phyloP scores from a whole-genome alignment of 805 yeast genomes.

The Candida sanyiensis region DNA sequence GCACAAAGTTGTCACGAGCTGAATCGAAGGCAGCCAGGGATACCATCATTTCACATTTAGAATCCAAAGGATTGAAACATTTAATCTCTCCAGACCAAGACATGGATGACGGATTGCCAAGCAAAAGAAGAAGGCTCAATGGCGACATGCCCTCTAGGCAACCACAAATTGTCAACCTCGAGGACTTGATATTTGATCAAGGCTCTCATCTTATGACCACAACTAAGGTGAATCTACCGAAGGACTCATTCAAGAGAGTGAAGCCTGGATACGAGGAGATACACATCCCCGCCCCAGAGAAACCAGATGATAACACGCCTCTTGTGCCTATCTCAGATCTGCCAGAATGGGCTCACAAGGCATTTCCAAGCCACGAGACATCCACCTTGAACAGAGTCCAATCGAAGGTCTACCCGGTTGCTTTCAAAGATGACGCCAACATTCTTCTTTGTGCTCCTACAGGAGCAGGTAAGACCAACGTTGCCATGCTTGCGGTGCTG shows the following conservation, averaged over 20 bases:
- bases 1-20: constrained; percentile 39
- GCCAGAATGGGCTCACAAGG: constrained; percentile 79
- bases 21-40: constrained; percentile 32
- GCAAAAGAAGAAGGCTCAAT: constrained; percentile 25
- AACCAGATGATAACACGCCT: constrained; percentile 34
- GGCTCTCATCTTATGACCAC: constrained; percentile 66
- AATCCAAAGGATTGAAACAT: constrained; percentile 32
- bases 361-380: constrained; percentile 66
- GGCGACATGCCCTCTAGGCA: constrained; percentile 20
- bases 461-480: constrained; percentile 98
- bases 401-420: constrained; percentile 74
- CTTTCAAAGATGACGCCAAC: constrained; percentile 66
- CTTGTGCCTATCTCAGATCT: constrained; percentile 54
- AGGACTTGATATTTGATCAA: constrained; percentile 59
- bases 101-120: constrained; percentile 14
- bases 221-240: constrained; percentile 67
- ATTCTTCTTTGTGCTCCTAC: constrained; percentile 93
- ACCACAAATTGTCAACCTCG: constrained; percentile 59
- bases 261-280: constrained; percentile 80
- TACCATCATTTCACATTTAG: constrained; percentile 39
- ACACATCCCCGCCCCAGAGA: constrained; percentile 81
- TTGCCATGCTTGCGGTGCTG: constrained; percentile 81
- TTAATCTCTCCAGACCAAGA: constrained; percentile 33
- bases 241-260: constrained; percentile 73
- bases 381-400: constrained; percentile 73